Evolutionary conservation across 2,329 filamentous ascomycete genomes (phyloP).

Genomic region (Colletotrichum higginsianum): DNA sequence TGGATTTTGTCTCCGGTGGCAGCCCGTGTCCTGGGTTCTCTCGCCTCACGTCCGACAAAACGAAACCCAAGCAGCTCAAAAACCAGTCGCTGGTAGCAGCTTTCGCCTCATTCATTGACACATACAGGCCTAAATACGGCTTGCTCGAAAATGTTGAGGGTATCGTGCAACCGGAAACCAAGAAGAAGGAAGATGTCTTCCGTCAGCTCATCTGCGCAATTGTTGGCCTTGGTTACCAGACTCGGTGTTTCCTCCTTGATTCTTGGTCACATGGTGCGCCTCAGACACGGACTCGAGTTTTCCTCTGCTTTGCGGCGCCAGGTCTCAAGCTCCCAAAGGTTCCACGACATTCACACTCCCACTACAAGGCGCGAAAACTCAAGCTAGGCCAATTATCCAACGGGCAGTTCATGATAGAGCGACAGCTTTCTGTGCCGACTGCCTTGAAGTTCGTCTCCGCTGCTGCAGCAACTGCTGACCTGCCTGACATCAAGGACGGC

Average conservation of each 20-base stretch:
- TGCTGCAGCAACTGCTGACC: slow-evolving; percentile 67
- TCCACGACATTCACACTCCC: slow-evolving; percentile 75
- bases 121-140: slow-evolving; percentile 82
- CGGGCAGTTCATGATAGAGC: slow-evolving; percentile 70
- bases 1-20: slow-evolving; percentile 80
- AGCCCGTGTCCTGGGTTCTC: slow-evolving; percentile 87
- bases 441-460: slow-evolving; percentile 74
- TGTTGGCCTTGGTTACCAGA: slow-evolving; percentile 84
- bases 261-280: slow-evolving; percentile 78
- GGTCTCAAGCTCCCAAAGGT: slow-evolving; percentile 69
- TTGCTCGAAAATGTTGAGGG: slow-evolving; percentile 82
- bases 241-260: slow-evolving; percentile 77
- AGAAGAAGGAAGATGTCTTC: slow-evolving; percentile 74
- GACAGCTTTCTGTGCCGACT: slow-evolving; percentile 62
- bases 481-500: slow-evolving; percentile 75
- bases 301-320: slow-evolving; percentile 80
- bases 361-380: slow-evolving; percentile 55
- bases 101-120: slow-evolving; percentile 80
- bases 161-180: slow-evolving; percentile 69
- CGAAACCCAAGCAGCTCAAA: slow-evolving; percentile 69
- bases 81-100: slow-evolving; percentile 86
- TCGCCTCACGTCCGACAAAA: slow-evolving; percentile 69
- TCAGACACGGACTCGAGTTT: slow-evolving; percentile 77
- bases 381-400: slow-evolving; percentile 72
- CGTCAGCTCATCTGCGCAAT: slow-evolving; percentile 81